These are phyloP conservation scores for Cryomyces minteri DNA, from an alignment of 495 filamentous ascomycete genomes.

Conservation along the genomic window DNA sequence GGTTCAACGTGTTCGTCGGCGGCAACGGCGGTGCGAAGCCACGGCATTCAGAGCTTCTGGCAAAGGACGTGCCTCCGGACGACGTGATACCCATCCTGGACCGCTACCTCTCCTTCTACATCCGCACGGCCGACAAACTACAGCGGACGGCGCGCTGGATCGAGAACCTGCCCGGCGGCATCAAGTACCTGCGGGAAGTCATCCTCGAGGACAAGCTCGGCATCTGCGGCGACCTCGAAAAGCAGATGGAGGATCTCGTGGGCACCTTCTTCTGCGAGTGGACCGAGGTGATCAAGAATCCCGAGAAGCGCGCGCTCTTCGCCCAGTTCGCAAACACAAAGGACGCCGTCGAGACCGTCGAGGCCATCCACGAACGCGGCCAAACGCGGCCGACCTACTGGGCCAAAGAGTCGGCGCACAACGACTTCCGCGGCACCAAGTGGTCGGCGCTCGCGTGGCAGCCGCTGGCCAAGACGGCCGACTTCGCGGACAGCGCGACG, in stretches of 20 bases:
- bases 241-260: slow-evolving; percentile 79
- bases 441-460: slow-evolving; percentile 74
- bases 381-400: slow-evolving; percentile 72
- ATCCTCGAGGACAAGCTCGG: slow-evolving; percentile 80
- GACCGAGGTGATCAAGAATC: slow-evolving; percentile 65
- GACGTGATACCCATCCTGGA: slow-evolving; percentile 78
- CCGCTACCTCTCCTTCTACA: slow-evolving; percentile 90
- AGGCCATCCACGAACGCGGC: slow-evolving; percentile 53
- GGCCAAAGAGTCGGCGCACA: slow-evolving; percentile 47
- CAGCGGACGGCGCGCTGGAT: slow-evolving; percentile 91
- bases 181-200: slow-evolving; percentile 68
- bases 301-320: slow-evolving; percentile 53
- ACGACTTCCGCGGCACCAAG: slow-evolving; percentile 56
- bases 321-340: slow-evolving; percentile 74
- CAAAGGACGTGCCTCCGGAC: slow-evolving; percentile 75
- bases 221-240: slow-evolving; percentile 70
- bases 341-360: slow-evolving; percentile 51
- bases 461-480: slow-evolving; percentile 52
- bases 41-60: slow-evolving; percentile 68
- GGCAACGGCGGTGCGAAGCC: slow-evolving; percentile 90
- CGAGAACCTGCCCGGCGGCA: slow-evolving; percentile 71
- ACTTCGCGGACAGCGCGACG: slow-evolving; percentile 58
- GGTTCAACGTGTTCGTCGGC: slow-evolving; percentile 87
- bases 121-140: slow-evolving; percentile 87
- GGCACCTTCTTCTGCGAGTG: slow-evolving; percentile 90